These are phyloP conservation scores for Tetrahymena borealis DNA, from an alignment of 73 alveolate species.

Conservation along the genomic window DNA sequence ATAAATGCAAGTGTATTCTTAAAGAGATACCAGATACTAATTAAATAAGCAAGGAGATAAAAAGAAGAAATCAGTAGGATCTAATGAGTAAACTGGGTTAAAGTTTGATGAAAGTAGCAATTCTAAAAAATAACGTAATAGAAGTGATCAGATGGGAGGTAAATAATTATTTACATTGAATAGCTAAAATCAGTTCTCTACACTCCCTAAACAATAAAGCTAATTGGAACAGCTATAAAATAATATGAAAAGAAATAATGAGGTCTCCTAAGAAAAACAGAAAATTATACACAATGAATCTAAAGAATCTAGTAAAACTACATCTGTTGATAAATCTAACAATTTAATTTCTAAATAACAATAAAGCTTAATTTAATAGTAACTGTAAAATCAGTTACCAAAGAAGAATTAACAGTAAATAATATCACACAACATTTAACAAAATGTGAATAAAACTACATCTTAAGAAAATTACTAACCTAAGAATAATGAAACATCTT, in stretches of 20 bases:
- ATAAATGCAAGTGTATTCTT: not conserved
- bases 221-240: not conserved
- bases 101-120: not conserved
- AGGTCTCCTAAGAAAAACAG: not conserved
- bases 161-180: not conserved
- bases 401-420: no score
- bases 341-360: no score
- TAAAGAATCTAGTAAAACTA: not conserved
- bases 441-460: no score
- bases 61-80: not conserved
- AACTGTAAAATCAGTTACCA: no score
- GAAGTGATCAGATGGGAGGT: not conserved
- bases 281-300: not conserved
- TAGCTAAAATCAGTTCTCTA: not conserved
- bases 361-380: no score
- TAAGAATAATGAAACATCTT: not conserved
- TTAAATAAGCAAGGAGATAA: not conserved
- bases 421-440: no score
- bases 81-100: not conserved
- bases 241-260: not conserved
- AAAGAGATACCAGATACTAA: not conserved
- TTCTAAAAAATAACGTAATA: not conserved
- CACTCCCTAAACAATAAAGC: not conserved
- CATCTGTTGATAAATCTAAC: not conserved
- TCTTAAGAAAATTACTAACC: no score